Evolutionary conservation across 2,329 filamentous ascomycete species (phyloP), one percentile per base, ranked within the genome.

Genomic region (Aspergillus udagawae): DNA sequence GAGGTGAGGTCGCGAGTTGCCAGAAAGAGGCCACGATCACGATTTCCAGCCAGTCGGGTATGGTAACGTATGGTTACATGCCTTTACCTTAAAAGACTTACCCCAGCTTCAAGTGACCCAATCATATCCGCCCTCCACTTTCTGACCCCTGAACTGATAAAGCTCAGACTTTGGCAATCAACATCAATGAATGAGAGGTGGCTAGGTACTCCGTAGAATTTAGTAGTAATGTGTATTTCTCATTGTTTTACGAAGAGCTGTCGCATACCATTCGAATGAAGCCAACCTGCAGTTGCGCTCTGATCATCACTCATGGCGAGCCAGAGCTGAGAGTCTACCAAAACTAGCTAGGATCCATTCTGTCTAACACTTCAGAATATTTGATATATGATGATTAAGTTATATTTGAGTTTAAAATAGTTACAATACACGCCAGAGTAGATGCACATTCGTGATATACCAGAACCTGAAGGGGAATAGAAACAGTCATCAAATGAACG

Each of bases 11-110:
- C 58, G 64, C 57, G 58, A 62, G 58, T 57, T 56, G 58, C 57
- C 48, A 59, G 50, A 64, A 66, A 67, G 64, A 66, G 65, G 65
- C 63, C 65, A 67, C 65, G 65, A 63, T 66, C 63, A 63, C 64
- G 59, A 47, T 47, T 47, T 47, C 44, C 44, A 47, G 44, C 10
- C 21, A 6, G 23, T 23, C 12, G 20, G n/a, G 52, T 54, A 54
- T 49, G 38, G 52, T 54, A 44, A 54, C 32, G 52, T 54, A 54
- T 54, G n/a, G 52, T 49, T 45, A 54, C 42, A 23, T 35, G 32
- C 14, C 32, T 35, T 35, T 2, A 35, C 29, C 29, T 35, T 17
- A 23, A n/a, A n/a, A n/a, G 41, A 44, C 41, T 44, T 53, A 53
- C 52, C 52, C 52, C 52, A 25, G 17, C n/a, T 32, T 27, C 7